Base-by-base conservation (phyloP, 208 protist genomes). In the Crithidia acanthocephali region DNA sequence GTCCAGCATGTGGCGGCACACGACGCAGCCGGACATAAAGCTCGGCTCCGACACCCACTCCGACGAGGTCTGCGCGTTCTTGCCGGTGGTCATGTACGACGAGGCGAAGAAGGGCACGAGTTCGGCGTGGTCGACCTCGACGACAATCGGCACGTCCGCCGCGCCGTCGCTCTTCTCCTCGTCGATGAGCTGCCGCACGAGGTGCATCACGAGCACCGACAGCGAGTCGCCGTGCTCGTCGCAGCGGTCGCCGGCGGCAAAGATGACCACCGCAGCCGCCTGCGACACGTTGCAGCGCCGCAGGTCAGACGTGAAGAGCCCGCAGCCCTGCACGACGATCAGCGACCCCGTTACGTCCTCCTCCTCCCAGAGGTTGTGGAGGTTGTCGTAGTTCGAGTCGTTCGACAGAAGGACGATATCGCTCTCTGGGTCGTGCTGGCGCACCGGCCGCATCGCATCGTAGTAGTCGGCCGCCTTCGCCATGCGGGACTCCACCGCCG, bases 1-100 rank as follows among this genome's bases (percentile, higher is more conserved):
- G 67, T 81, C 79, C 23, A 84, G 70, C 74, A 84, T 84, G 53
- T 76, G 69, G 37, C 79, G 73, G 48, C 74, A 84, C 45, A 84
- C 74, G 32, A 80, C 57, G 59, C 50, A 69, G 45, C 79, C 79
- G 22, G 74, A 80, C 63, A 80, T 76, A 56, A 81, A 84, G 48
- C 65, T 77, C 33, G 79, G 79, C 56, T 84, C 79, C 58, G 63
- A 52, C 37, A 74, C 77, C 77, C 77, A 82, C 40, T 82, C 72
- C 52, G 52, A 71, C 37, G 57, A 60, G 11, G 45, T 60, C 32
- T 67, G 44, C 30, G 51, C 57, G 52, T 72, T 48, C 44, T 70
- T 59, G 55, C 61, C 57, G 37, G 60, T 62, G 0, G 60, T 55
- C 42, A 68, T 58, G 61, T 53, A 65, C 10, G 58, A 51, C 16